phyloP scores from a whole-genome alignment of 2,329 filamentous ascomycete species.

The Alternaria burnsii region DNA sequence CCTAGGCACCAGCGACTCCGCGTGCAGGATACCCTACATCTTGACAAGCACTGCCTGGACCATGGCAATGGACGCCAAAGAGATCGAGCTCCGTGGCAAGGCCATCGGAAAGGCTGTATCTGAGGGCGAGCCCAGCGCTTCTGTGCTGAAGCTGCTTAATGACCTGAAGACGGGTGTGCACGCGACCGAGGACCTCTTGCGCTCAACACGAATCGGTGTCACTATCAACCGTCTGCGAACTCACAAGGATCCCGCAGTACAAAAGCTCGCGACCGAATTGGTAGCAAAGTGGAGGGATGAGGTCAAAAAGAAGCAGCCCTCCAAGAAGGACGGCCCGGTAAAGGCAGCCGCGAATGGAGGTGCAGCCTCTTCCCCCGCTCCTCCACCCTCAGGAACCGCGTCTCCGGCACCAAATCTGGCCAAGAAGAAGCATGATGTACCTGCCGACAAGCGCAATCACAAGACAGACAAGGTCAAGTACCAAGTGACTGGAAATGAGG shows the following conservation, averaged over 20 bases:
- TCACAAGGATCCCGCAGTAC: slow-evolving; percentile 78
- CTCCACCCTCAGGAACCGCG: slow-evolving; percentile 49
- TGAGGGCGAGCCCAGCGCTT: slow-evolving; percentile 76
- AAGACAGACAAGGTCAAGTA: slow-evolving; percentile 82
- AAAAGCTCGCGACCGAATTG: slow-evolving; percentile 78
- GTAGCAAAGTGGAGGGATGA: slow-evolving; percentile 87
- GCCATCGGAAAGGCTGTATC: slow-evolving; percentile 80
- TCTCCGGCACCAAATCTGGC: slow-evolving; percentile 61
- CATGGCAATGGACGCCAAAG: slow-evolving; percentile 76
- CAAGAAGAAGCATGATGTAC: slow-evolving; percentile 63
- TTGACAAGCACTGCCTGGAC: slow-evolving; percentile 9
- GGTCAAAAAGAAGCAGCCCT: slow-evolving; percentile 64
- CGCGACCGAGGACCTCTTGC: slow-evolving; percentile 88
- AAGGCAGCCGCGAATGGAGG: slow-evolving; percentile 36
- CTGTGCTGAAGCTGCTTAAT: slow-evolving; percentile 77
- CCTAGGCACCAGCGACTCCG: background rate
- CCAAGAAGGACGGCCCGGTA: slow-evolving; percentile 39
- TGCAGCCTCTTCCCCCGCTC: slow-evolving; percentile 43
- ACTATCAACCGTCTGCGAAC: slow-evolving; percentile 85
- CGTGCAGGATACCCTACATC: background rate
- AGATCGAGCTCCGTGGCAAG: slow-evolving; percentile 79
- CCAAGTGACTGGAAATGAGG: slow-evolving; percentile 75
- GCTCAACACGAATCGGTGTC: slow-evolving; percentile 90
- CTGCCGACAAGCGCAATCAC: slow-evolving; percentile 80
- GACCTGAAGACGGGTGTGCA: slow-evolving; percentile 80